phyloP scores from a whole-genome alignment of 768 basidiomycete species.

The Kwoniella sp. region DNA sequence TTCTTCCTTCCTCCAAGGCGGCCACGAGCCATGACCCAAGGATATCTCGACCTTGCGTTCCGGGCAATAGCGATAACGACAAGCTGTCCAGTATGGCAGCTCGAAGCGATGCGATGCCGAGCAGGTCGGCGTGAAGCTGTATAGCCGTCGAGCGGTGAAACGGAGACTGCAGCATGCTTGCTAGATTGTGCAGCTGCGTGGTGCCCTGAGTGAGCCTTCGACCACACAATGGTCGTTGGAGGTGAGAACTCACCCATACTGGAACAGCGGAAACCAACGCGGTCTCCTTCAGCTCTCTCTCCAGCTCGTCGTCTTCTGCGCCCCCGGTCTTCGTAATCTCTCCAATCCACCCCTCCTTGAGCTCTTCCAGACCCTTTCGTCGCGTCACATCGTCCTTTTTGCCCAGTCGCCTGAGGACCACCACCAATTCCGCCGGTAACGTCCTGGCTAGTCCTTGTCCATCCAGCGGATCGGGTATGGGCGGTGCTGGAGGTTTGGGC shows the following conservation, averaged over 20 bases:
- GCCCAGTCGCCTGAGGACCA: slow-evolving; percentile 71
- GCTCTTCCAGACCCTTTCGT: slow-evolving; percentile 75
- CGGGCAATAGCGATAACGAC: slow-evolving; percentile 38
- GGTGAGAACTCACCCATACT: slow-evolving; percentile 71
- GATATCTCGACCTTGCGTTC: slow-evolving; percentile 47
- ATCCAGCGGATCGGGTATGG: slow-evolving; percentile 75
- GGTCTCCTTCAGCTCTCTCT: slow-evolving; percentile 57
- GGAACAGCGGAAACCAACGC: slow-evolving; percentile 55
- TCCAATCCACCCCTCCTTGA: slow-evolving; percentile 66
- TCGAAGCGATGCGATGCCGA: slow-evolving; percentile 57
- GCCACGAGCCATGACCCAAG: slow-evolving; percentile 49
- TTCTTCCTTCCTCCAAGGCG: slow-evolving; percentile 44
- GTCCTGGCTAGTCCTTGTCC: slow-evolving; percentile 68
- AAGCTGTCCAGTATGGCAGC: slow-evolving; percentile 44
- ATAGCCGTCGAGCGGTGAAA: slow-evolving; percentile 64
- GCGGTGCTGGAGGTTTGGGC: slow-evolving; percentile 55
- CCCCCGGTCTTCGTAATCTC: slow-evolving; percentile 52
- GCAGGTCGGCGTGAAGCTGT: slow-evolving; percentile 64
- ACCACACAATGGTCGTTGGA: neutral
- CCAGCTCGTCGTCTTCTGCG: slow-evolving; percentile 52
- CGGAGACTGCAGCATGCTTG: slow-evolving; percentile 72
- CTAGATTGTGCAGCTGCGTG: slow-evolving; percentile 82
- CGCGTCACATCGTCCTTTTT: slow-evolving; percentile 90
- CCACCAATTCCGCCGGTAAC: slow-evolving; percentile 74
- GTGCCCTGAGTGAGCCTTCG: neutral